Conservation (phyloP, 2,329 filamentous ascomycete genomes). For the Leptodontidium sp. region DNA sequence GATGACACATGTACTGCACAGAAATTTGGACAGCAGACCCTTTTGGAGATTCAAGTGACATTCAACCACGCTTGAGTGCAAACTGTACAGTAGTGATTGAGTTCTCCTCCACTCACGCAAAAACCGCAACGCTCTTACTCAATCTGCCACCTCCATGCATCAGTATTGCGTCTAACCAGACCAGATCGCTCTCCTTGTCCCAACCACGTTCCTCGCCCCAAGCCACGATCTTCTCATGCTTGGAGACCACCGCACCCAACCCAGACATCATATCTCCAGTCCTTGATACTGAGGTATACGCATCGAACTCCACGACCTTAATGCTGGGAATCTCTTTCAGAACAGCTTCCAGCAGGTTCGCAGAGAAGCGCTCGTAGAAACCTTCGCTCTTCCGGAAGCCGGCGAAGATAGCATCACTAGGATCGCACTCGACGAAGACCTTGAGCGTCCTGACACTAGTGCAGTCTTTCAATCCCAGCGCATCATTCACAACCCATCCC, state of each 20-base stretch:
- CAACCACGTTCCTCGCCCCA: conserved; percentile 76
- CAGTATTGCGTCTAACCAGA: conserved; percentile 41
- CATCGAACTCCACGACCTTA: conserved; percentile 72
- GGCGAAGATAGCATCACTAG: conserved; percentile 70
- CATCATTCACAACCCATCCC: conserved; percentile 73
- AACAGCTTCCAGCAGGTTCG: conserved; percentile 63
- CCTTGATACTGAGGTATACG: conserved; percentile 70
- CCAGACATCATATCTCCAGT: conserved; percentile 69
- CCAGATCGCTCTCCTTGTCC: conserved; percentile 56
- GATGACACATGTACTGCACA: too few relatives aligned
- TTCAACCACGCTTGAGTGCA: background rate
- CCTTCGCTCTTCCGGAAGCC: conserved; percentile 67
- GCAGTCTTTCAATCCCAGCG: conserved; percentile 70
- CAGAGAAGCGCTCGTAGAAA: conserved; percentile 75
- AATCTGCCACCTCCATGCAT: conserved; percentile 32
- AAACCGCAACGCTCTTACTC: conserved; percentile 32
- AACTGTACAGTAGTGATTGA: background rate
- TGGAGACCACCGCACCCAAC: conserved; percentile 61
- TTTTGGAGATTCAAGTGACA: background rate
- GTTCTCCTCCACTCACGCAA: conserved; percentile 19
- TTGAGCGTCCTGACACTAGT: conserved; percentile 64
- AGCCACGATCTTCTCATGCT: conserved; percentile 60
- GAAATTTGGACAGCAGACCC: too few relatives aligned
- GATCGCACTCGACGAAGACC: conserved; percentile 77
- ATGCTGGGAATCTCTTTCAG: conserved; percentile 65